Conservation (phyloP, 2,329 filamentous ascomycete genomes). For the Blastomyces silverae region DNA sequence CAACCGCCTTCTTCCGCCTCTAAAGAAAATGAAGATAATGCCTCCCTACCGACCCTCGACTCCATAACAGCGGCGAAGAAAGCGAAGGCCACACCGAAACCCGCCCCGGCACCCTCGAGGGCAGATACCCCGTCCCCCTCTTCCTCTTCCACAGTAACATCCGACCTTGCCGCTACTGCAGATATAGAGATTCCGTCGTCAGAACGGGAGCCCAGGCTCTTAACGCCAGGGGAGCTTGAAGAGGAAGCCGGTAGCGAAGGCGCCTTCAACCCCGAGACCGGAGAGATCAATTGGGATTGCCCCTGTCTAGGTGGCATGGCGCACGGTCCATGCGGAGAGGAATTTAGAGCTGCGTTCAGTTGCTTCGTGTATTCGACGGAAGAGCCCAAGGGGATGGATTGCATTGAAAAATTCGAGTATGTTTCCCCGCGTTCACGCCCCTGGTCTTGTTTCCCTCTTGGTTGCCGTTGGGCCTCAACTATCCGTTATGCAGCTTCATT, state of each 20-base stretch:
- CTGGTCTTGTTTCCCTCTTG: not conserved
- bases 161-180: constrained; percentile 18
- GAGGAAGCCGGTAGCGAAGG: constrained; percentile 79
- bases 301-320: constrained; percentile 97
- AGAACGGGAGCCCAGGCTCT: constrained; percentile 16
- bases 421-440: constrained; percentile 31
- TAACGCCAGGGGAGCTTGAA: constrained; percentile 54
- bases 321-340: constrained; percentile 85
- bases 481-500: not conserved
- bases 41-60: constrained; percentile 58
- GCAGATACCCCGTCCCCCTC: constrained; percentile 14
- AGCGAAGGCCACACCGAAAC: constrained; percentile 20
- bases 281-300: constrained; percentile 99
- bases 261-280: constrained; percentile 96
- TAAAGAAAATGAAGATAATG: constrained; percentile 34
- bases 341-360: constrained; percentile 94
- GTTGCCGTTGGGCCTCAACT: not conserved
- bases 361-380: constrained; percentile 95
- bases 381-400: constrained; percentile 96
- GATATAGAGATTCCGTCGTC: constrained; percentile 18
- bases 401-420: constrained; percentile 95
- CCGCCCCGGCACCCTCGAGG: not conserved
- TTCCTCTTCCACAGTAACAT: constrained; percentile 18
- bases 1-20: constrained; percentile 24
- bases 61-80: constrained; percentile 54